Evolutionary conservation across 2,329 filamentous ascomycete species (phyloP).

Genomic region (Fusarium luffae): DNA sequence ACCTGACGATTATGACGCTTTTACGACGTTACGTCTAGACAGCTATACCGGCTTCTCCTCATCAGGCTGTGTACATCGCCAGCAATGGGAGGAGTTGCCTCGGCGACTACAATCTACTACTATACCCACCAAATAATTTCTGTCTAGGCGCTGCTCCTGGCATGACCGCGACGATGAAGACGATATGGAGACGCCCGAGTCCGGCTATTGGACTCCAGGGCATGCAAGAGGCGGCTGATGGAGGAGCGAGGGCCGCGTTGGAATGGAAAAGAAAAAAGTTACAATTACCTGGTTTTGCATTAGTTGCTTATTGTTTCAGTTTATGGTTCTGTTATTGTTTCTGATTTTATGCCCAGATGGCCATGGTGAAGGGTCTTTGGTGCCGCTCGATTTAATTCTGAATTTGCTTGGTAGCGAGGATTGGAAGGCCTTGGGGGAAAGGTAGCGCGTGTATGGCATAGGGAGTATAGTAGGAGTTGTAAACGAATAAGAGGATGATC

Average conservation of each 20-base stretch:
- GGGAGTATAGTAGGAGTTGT: slow-evolving; percentile 1
- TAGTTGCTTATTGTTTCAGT: slow-evolving; percentile 24
- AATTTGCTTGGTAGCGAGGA: slow-evolving; percentile 42
- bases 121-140: slow-evolving; percentile 57
- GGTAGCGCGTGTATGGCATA: slow-evolving; percentile 1
- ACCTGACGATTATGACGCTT: slow-evolving; percentile 60
- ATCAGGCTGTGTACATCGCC: slow-evolving; percentile 47
- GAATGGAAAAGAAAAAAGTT: slow-evolving; percentile 48
- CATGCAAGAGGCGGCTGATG: slow-evolving; percentile 33
- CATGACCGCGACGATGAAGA: slow-evolving; percentile 50
- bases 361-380: slow-evolving; percentile 19
- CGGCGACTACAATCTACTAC: slow-evolving; percentile 53
- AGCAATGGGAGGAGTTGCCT: slow-evolving; percentile 49
- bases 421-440: slow-evolving; percentile 18
- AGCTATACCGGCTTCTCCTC: slow-evolving; percentile 52
- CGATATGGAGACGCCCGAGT: slow-evolving; percentile 37
- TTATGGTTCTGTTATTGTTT: slow-evolving; percentile 28
- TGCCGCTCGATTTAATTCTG: slow-evolving; percentile 43
- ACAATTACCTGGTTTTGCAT: slow-evolving; percentile 40
- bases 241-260: slow-evolving; percentile 28
- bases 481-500: slow-evolving; percentile 29
- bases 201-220: slow-evolving; percentile 29
- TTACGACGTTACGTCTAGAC: slow-evolving; percentile 61
- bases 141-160: slow-evolving; percentile 50
- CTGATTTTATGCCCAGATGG: slow-evolving; percentile 18